A percentile compares a stretch with the other conserved stretches of the same genome.
Conservation (phyloP, 140 eudicot species). For the Ambrosia hybrid region DNA sequence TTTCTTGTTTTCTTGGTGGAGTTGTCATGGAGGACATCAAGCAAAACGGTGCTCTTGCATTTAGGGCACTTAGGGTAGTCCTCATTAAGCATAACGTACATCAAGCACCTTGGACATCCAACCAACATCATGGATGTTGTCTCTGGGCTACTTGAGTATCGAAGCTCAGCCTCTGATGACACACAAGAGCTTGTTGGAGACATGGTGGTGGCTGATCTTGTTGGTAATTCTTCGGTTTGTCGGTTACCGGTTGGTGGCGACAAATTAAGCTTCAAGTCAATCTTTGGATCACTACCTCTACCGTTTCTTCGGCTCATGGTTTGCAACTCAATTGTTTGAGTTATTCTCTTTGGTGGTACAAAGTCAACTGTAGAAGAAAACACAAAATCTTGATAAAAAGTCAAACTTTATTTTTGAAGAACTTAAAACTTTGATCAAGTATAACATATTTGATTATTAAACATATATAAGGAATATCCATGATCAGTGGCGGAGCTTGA, state of each 20-base stretch:
- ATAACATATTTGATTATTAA: neutral
- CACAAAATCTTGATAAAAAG: conserved; percentile 16
- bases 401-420: conserved; percentile 20
- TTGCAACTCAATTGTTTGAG: conserved; percentile 6
- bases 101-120: conserved; percentile 88
- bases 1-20: conserved; percentile 53
- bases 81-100: conserved; percentile 86
- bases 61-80: conserved; percentile 86
- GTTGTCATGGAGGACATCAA: conserved; percentile 64
- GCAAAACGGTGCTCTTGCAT: conserved; percentile 91
- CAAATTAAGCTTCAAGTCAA: conserved; percentile 69
- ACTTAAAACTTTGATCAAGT: neutral
- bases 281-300: conserved; percentile 43
- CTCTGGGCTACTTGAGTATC: conserved; percentile 56
- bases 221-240: conserved; percentile 45
- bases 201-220: conserved; percentile 38
- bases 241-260: conserved; percentile 55
- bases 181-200: conserved; percentile 89
- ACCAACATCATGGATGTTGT: conserved; percentile 83
- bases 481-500: neutral
- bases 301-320: conserved; percentile 58
- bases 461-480: neutral
- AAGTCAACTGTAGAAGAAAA: conserved; percentile 27
- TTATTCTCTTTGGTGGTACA: conserved; percentile 3
- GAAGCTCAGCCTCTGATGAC: conserved; percentile 49